These are phyloP conservation scores for Cercospora berteroae DNA, from an alignment of 2,329 filamentous ascomycete genomes.

Conservation along the genomic window DNA sequence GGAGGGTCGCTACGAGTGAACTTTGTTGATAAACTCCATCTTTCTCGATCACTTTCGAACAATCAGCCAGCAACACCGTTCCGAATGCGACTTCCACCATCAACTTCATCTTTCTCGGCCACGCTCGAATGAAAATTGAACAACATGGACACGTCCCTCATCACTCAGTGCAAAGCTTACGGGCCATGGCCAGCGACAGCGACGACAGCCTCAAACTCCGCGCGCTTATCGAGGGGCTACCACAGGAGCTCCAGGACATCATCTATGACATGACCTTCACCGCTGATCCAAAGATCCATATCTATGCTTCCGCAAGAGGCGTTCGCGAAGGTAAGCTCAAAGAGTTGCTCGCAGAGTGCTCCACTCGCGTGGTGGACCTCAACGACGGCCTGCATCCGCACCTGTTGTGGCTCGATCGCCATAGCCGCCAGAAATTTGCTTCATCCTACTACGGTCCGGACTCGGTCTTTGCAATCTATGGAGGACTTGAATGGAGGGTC, in stretches of 20 bases:
- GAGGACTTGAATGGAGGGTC: rapidly evolving
- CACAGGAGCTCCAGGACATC: neutral
- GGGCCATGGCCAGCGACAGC: neutral
- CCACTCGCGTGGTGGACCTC: neutral
- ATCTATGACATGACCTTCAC: neutral
- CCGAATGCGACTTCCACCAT: too few species aligned
- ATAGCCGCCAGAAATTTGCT: neutral
- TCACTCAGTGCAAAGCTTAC: neutral
- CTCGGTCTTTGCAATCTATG: neutral
- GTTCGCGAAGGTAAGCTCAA: neutral
- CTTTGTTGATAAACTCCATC: neutral
- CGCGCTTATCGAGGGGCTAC: neutral
- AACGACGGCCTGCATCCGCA: neutral
- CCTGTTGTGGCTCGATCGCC: neutral
- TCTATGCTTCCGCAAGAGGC: neutral
- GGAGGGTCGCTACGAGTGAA: neutral
- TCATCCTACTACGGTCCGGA: neutral
- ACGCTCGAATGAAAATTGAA: too few species aligned
- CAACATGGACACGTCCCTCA: neutral
- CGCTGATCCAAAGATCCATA: neutral
- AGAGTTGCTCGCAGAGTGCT: neutral
- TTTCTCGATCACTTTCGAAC: neutral
- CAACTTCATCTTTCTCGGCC: too few species aligned
- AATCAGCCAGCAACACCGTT: neutral
- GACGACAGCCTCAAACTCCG: neutral